Conservation (phyloP, 306 rosid genomes). For the barrel medic (Medicago truncatula) region MtrunA17r5.0-ANR NC_053049.1:29203001-29203500, state of each 20-base stretch:
- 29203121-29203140: constrained; percentile 90
- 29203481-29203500: constrained; percentile 53
- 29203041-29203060: neutral
- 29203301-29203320: constrained; percentile 54
- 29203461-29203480: constrained; percentile 69
- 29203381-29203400: constrained; percentile 70
- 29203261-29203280: constrained; percentile 85
- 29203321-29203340: constrained; percentile 39
- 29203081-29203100: constrained; percentile 21
- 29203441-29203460: constrained; percentile 68
- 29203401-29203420: constrained; percentile 74
- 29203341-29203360: neutral
- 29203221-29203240: constrained; percentile 95
- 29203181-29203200: constrained; percentile 87
- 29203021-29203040: neutral
- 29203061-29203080: constrained; percentile 22
- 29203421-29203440: constrained; percentile 85
- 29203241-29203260: constrained; percentile 99
- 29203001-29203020: neutral
- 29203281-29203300: constrained; percentile 81
- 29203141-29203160: constrained; percentile 78
- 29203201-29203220: constrained; percentile 81
- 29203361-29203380: neutral
- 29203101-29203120: constrained; percentile 14
- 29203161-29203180: constrained; percentile 83